Base-by-base conservation (phyloP, 495 filamentous ascomycete species). In the Letharia columbiana region DNA sequence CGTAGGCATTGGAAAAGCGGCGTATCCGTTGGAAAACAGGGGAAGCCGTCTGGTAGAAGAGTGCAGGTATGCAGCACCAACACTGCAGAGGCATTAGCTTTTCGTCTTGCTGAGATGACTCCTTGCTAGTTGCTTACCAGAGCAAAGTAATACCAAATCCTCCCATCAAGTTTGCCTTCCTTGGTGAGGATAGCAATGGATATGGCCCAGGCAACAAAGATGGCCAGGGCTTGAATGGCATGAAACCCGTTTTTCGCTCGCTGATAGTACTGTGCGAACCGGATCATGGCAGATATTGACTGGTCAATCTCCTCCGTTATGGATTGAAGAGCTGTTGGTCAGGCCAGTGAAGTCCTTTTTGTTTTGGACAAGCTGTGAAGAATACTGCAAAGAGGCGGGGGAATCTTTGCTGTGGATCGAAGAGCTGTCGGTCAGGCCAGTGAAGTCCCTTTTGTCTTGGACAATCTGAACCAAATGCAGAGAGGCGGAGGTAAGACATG, bases 1-100 rank as follows among this genome's bases (percentile, higher is more conserved):
- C 91, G 73, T 94, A 92, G 13, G 90, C 87, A 69, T 96, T 87
- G 57, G 89, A 89, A 68, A 92, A 84, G 70, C 85, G 87, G 40
- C 84, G 82, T 40, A 91, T 89, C 66, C 91, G 86, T n/a, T 85
- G 82, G 80, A 90, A 96, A 72, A 90, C 86, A 35, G 91, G 92
- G 8, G 91, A 85, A 79, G 91, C 89, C 61, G 85, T 83, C 64
- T 93, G 82, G 75, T 92, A 98, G 66, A 96, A 83, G 67, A 94
- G 83, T 35, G 86, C 89, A 8, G 91, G 92, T 63, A 92, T 81
- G 65, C 86, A 87, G 66, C 96, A 76, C 84, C 91, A 96, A 77
- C 89, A 94, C 92, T 96, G 67, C 66, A 67, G 65, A 37, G 23
- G 41, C 8, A 28, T 62, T 57, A 57, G 65, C 4, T 35, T 11